phyloP scores from a whole-genome alignment of 495 filamentous ascomycete species.

The Penicillium longicatenatum region DNA sequence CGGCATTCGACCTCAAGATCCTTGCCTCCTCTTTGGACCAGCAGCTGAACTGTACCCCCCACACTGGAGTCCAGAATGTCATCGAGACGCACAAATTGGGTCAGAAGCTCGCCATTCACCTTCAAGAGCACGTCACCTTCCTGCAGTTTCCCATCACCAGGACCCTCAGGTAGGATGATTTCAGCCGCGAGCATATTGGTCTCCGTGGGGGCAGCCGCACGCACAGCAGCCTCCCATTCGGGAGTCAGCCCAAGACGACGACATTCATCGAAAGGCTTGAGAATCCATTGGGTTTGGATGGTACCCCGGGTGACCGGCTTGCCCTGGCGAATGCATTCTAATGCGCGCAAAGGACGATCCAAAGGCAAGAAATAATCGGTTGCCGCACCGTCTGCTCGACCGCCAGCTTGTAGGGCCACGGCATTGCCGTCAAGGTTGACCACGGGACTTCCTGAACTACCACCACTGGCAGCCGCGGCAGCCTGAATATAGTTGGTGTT shows the following conservation, averaged over 20 bases:
- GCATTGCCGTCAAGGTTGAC: constrained; percentile 94
- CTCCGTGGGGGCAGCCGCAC: constrained; percentile 83
- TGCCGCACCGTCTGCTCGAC: constrained; percentile 88
- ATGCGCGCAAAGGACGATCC: constrained; percentile 81
- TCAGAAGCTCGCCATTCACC: constrained; percentile 92
- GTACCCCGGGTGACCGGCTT: constrained; percentile 80
- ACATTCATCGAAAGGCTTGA: constrained; percentile 98
- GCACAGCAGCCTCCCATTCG: constrained; percentile 81
- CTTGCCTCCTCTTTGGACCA: constrained; percentile 85
- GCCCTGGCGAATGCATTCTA: constrained; percentile 79
- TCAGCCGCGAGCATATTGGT: constrained; percentile 97
- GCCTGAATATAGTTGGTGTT: constrained; percentile 99
- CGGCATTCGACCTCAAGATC: constrained; percentile 82
- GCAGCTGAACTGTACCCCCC: constrained; percentile 67
- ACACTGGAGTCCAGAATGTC: constrained; percentile 91
- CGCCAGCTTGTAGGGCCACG: constrained; percentile 92
- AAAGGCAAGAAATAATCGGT: constrained; percentile 98
- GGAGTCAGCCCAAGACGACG: constrained; percentile 82
- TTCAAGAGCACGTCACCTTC: constrained; percentile 96
- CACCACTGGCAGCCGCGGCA: constrained; percentile 92
- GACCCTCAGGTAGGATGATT: constrained; percentile 88
- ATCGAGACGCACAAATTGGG: constrained; percentile 91
- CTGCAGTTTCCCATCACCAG: constrained; percentile 79
- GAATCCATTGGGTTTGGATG: constrained; percentile 96
- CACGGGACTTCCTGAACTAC: constrained; percentile 94